Conservation (phyloP, 2,329 filamentous ascomycete species). For the Paecilomyces fulvus region DNA sequence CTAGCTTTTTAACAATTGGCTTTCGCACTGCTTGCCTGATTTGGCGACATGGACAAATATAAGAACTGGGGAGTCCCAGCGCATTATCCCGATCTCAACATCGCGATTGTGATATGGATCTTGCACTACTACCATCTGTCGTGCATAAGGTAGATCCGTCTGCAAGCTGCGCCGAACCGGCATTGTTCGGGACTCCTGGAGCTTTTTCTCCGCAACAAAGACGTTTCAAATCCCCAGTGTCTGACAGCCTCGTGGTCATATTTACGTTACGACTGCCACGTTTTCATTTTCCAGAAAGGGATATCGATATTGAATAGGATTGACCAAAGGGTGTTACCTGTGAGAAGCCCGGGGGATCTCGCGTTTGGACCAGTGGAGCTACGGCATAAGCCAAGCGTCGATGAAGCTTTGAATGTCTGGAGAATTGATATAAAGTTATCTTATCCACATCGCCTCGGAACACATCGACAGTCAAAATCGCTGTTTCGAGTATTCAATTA, state of each 20-base stretch:
- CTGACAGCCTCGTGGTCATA: neutral
- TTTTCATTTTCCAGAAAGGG: neutral
- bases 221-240: neutral
- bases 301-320: neutral
- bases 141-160: neutral
- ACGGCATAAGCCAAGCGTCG: neutral
- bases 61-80: neutral
- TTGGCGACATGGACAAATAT: neutral
- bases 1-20: too few relatives aligned
- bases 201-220: neutral
- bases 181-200: neutral
- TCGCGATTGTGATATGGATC: neutral
- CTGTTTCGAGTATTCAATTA: neutral
- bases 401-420: neutral
- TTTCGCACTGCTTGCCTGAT: neutral
- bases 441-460: neutral
- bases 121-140: neutral
- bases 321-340: neutral
- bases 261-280: neutral
- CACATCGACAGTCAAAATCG: neutral
- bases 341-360: neutral
- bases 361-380: neutral
- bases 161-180: neutral
- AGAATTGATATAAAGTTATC: neutral
- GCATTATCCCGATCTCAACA: neutral